These are phyloP conservation scores for Beauveria caledonica DNA, from an alignment of 2,329 filamentous ascomycete genomes.

Conservation along the genomic window DNA sequence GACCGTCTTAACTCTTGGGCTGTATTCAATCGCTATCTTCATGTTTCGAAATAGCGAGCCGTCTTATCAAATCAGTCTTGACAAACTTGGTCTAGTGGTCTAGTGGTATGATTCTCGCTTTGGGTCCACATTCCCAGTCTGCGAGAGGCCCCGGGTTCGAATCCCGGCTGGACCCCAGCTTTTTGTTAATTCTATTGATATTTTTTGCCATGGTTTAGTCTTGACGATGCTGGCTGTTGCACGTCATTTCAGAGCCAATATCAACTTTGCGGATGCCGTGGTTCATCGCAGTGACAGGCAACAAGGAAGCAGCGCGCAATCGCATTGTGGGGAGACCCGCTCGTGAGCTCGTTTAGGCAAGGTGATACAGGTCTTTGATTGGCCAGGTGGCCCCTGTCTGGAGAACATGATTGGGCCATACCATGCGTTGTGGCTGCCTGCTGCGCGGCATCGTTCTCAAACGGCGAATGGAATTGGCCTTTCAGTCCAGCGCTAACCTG, in stretches of 20 bases:
- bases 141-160: conserved; percentile 28
- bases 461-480: not conserved
- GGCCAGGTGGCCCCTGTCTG: not conserved
- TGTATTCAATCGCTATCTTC: not conserved
- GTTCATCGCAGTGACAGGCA: not conserved
- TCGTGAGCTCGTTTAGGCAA: no score
- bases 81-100: conserved; percentile 20
- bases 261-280: no score
- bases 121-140: conserved; percentile 17
- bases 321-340: not conserved
- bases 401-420: not conserved
- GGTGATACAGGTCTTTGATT: not conserved
- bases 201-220: no score
- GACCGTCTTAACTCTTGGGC: no score
- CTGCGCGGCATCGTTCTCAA: not conserved
- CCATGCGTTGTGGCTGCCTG: not conserved
- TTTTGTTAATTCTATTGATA: conserved; percentile 8
- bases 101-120: conserved; percentile 29
- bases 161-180: conserved; percentile 20
- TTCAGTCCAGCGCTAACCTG: not conserved
- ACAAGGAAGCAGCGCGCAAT: not conserved
- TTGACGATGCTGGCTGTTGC: no score
- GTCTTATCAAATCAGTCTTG: not conserved
- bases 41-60: not conserved
- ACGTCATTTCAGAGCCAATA: no score